A percentile compares a stretch with the other conserved stretches of the same genome.
These are phyloP conservation scores for Lactifluus hygrophoroides DNA, from an alignment of 768 basidiomycete genomes.

Conservation along the genomic window DNA sequence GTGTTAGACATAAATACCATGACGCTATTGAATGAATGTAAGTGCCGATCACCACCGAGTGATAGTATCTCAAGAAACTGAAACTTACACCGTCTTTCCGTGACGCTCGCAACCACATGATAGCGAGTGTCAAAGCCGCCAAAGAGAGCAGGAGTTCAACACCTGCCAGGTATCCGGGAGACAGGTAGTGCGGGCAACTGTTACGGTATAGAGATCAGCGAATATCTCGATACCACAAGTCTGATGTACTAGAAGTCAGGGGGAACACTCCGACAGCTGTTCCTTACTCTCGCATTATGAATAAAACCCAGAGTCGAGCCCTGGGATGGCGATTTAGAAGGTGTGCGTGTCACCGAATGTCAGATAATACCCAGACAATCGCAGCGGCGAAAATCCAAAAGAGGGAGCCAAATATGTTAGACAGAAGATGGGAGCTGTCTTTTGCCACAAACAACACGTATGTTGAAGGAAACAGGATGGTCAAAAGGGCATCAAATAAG, in stretches of 20 bases:
- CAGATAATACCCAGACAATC: slow-evolving; percentile 52
- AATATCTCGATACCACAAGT: neutral
- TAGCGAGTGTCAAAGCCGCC: slow-evolving; percentile 46
- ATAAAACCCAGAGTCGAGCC: slow-evolving; percentile 60
- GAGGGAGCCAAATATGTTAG: slow-evolving; percentile 71
- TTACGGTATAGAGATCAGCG: neutral
- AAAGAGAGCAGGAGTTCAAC: slow-evolving; percentile 58
- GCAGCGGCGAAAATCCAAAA: slow-evolving; percentile 61
- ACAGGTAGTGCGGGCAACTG: slow-evolving; percentile 64
- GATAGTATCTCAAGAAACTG: neutral
- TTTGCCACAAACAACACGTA: slow-evolving; percentile 68
- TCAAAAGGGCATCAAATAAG: slow-evolving; percentile 65
- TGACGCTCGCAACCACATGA: slow-evolving; percentile 37
- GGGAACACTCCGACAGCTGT: neutral
- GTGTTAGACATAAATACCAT: neutral
- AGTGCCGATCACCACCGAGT: neutral
- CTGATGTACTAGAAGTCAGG: neutral
- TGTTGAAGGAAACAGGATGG: slow-evolving; percentile 56
- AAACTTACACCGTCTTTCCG: slow-evolving; percentile 6
- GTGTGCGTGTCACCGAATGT: neutral
- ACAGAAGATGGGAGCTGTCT: slow-evolving; percentile 56
- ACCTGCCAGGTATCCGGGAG: slow-evolving; percentile 71
- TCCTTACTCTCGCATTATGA: slow-evolving; percentile 30
- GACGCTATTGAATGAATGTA: neutral
- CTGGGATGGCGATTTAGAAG: slow-evolving; percentile 29